Conservation (phyloP, 768 basidiomycete genomes). For the Kwoniella pini region DNA sequence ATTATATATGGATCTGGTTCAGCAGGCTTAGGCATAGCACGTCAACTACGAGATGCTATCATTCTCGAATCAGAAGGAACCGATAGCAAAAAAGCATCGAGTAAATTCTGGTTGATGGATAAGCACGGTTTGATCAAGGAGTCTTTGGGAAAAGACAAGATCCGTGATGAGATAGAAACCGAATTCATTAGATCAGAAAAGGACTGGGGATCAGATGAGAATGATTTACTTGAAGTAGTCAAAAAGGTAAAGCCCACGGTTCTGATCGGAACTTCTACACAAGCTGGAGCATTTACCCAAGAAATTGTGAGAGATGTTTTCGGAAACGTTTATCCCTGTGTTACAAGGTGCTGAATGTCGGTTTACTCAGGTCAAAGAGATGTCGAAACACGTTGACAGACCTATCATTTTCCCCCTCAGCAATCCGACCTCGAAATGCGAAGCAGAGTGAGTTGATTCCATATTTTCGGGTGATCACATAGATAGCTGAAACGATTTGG, state of each 20-base stretch:
- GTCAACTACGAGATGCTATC: constrained; percentile 76
- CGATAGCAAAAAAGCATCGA: constrained; percentile 63
- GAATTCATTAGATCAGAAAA: constrained; percentile 61
- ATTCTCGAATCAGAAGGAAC: constrained; percentile 56
- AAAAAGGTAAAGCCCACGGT: constrained; percentile 74
- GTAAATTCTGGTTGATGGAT: constrained; percentile 73
- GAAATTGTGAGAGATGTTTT: constrained; percentile 62
- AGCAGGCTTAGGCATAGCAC: constrained; percentile 71
- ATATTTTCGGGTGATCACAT: too few relatives aligned
- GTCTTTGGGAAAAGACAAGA: constrained; percentile 56
- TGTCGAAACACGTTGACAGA: constrained; percentile 68
- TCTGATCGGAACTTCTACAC: constrained; percentile 80
- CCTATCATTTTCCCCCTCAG: constrained; percentile 83
- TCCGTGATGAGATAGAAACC: constrained; percentile 57
- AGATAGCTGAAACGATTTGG: too few relatives aligned
- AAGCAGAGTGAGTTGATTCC: constrained; percentile 54
- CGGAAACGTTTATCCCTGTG: background rate
- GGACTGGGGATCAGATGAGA: constrained; percentile 59
- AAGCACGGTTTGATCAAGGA: constrained; percentile 65
- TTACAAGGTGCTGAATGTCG: background rate
- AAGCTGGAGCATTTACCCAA: constrained; percentile 73
- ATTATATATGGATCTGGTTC: constrained; percentile 73
- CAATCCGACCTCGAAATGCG: constrained; percentile 75
- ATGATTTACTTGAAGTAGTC: constrained; percentile 66
- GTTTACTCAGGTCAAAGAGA: constrained; percentile 53